These are phyloP conservation scores for Boletus tomentosulus DNA, from an alignment of 768 basidiomycete genomes.

Conservation along the genomic window DNA sequence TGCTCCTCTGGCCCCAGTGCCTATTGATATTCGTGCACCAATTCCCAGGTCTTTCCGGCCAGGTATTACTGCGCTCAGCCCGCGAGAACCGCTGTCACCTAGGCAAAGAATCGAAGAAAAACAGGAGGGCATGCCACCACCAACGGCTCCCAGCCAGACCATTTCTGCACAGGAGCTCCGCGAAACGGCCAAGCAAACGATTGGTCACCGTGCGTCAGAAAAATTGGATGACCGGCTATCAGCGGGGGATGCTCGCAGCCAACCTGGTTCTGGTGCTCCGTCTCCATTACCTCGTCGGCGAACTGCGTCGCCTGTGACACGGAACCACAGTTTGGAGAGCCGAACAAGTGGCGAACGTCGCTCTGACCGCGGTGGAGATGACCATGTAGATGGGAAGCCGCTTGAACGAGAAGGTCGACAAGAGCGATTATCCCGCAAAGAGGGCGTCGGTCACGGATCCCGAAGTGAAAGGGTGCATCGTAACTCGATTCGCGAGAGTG, in stretches of 20 bases:
- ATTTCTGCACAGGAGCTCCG: slow-evolving; percentile 74
- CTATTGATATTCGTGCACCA: slow-evolving; percentile 16
- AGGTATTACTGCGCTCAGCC: slow-evolving; percentile 12
- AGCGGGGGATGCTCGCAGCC: slow-evolving; percentile 39
- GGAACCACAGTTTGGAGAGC: slow-evolving; percentile 69
- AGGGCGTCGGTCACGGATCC: slow-evolving; percentile 50
- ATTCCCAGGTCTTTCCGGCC: slow-evolving; percentile 17
- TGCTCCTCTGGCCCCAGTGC: slow-evolving; percentile 13
- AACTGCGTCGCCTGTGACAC: slow-evolving; percentile 61
- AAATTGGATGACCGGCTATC: slow-evolving; percentile 38
- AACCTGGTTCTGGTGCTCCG: slow-evolving; percentile 48
- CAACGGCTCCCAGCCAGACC: slow-evolving; percentile 73
- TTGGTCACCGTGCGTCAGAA: slow-evolving; percentile 37
- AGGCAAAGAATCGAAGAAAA: slow-evolving; percentile 42
- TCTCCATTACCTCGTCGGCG: slow-evolving; percentile 55
- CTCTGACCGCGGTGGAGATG: slow-evolving; percentile 48
- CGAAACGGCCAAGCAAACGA: slow-evolving; percentile 72
- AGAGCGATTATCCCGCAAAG: slow-evolving; percentile 42
- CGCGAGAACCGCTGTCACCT: slow-evolving; percentile 38
- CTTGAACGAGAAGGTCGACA: slow-evolving; percentile 47
- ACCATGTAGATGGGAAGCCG: slow-evolving; percentile 48
- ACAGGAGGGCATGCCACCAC: slow-evolving; percentile 65
- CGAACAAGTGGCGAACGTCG: slow-evolving; percentile 66
- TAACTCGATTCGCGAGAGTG: slow-evolving; percentile 29
- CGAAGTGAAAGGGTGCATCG: slow-evolving; percentile 50